These are phyloP conservation scores for Bruguiera sexangula DNA, from an alignment of 345 rosid genomes.

Conservation along the genomic window DNA sequence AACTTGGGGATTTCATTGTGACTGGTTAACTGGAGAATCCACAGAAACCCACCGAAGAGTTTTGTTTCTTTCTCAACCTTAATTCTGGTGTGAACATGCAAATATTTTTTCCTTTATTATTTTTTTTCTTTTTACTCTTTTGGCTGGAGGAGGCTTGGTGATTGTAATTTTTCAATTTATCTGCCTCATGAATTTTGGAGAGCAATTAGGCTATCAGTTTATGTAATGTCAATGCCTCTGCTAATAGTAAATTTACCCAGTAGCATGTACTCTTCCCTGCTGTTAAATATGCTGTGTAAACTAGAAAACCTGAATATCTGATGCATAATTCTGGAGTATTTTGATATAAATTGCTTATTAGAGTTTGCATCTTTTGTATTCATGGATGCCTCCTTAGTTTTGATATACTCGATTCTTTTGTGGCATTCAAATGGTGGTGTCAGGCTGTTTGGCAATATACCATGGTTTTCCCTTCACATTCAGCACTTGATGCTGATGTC, in stretches of 20 bases:
- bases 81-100: neutral
- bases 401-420: conserved; percentile 27
- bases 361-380: neutral
- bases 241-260: too few relatives aligned
- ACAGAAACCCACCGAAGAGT: neutral
- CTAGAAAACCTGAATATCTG: too few relatives aligned
- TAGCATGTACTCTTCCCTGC: too few relatives aligned
- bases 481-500: conserved; percentile 74
- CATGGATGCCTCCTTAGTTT: conserved; percentile 16
- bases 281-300: too few relatives aligned
- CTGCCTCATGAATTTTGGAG: too few relatives aligned
- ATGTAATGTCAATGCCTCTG: too few relatives aligned
- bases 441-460: conserved; percentile 76
- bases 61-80: neutral
- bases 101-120: neutral
- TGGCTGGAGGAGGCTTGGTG: too few relatives aligned
- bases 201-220: too few relatives aligned
- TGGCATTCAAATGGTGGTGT: conserved; percentile 96
- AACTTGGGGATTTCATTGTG: neutral
- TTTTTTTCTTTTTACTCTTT: too few relatives aligned
- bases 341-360: too few relatives aligned
- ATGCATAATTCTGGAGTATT: too few relatives aligned
- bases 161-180: too few relatives aligned
- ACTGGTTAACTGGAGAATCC: neutral
- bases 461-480: conserved; percentile 55